Evolutionary conservation across 1,284 basidiomycete species (phyloP).

Genomic region (Ceratobasidium theobromae): DNA sequence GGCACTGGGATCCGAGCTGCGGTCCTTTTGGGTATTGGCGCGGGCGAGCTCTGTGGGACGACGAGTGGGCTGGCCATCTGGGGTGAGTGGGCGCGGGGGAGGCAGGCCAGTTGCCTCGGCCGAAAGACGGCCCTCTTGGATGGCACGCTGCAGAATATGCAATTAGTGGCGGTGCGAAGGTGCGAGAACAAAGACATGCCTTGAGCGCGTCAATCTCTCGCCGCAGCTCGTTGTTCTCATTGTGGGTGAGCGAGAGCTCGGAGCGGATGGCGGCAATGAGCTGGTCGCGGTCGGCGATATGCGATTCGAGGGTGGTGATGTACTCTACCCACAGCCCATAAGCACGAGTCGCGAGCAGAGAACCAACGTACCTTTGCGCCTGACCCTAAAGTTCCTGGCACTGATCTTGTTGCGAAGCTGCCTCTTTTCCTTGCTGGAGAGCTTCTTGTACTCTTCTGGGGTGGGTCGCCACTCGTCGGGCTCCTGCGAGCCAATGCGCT

Average conservation of each 20-base stretch:
- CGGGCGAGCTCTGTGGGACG: neutral
- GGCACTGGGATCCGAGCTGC: slow-evolving; percentile 60
- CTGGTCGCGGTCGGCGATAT: slow-evolving; percentile 89
- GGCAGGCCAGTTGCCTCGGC: slow-evolving; percentile 39
- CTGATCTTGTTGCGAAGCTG: slow-evolving; percentile 97
- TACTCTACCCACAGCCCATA: slow-evolving; percentile 59
- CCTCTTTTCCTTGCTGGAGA: slow-evolving; percentile 93
- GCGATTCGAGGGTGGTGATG: slow-evolving; percentile 88
- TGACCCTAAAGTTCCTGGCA: slow-evolving; percentile 90
- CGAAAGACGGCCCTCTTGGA: slow-evolving; percentile 59
- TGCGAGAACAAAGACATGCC: slow-evolving; percentile 40
- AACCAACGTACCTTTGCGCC: slow-evolving; percentile 72
- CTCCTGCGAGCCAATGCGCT: slow-evolving; percentile 47
- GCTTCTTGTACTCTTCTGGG: slow-evolving; percentile 93
- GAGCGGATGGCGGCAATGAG: slow-evolving; percentile 86
- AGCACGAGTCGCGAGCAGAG: slow-evolving; percentile 8
- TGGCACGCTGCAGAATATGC: slow-evolving; percentile 45
- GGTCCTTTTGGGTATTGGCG: slow-evolving; percentile 82
- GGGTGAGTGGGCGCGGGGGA: slow-evolving; percentile 37
- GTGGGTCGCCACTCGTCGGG: slow-evolving; percentile 78
- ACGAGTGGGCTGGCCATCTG: slow-evolving; percentile 30
- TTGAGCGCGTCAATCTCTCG: slow-evolving; percentile 85
- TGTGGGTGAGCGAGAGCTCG: slow-evolving; percentile 76
- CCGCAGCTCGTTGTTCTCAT: slow-evolving; percentile 83
- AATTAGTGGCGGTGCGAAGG: slow-evolving; percentile 17